Percentiles rank a stretch among this genome's conserved stretches.
phyloP scores from a whole-genome alignment of 1,284 basidiomycete species.

The Ceratobasidium sp. region DNA sequence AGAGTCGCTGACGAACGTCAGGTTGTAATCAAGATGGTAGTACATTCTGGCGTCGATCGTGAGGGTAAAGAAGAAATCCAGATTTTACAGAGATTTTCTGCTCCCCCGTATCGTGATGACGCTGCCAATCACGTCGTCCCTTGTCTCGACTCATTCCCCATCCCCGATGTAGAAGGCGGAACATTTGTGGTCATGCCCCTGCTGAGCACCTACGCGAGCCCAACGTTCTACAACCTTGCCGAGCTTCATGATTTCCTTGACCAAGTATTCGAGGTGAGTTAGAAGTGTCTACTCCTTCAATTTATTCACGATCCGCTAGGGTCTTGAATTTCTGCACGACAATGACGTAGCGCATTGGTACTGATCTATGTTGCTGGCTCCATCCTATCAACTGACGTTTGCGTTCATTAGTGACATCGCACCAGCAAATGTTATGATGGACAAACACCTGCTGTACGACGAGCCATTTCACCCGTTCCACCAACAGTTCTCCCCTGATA shows the following conservation, averaged over 20 bases:
- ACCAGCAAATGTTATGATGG: conserved; percentile 30
- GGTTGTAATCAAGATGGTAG: no score
- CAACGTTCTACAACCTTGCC: neutral
- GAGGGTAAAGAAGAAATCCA: neutral
- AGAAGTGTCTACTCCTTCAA: neutral
- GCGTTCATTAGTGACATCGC: conserved; percentile 25
- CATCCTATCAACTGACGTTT: neutral
- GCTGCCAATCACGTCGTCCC: neutral
- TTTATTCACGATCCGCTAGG: conserved; percentile 1
- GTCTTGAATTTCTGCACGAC: conserved; percentile 20
- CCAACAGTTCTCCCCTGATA: neutral
- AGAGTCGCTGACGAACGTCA: no score
- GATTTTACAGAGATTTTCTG: neutral
- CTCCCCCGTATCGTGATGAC: neutral
- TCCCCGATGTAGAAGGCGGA: neutral
- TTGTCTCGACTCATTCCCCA: conserved; percentile 10
- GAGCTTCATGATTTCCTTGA: neutral
- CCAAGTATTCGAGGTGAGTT: neutral
- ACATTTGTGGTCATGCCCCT: neutral
- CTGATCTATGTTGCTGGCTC: neutral
- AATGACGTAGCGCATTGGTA: conserved; percentile 31
- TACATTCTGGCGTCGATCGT: no score
- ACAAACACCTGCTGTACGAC: conserved; percentile 4
- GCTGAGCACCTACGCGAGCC: neutral
- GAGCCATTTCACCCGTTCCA: conserved; percentile 33